Evolutionary conservation across 2,329 filamentous ascomycete genomes (phyloP).

Genomic region (Metarhizium anisopliae): DNA sequence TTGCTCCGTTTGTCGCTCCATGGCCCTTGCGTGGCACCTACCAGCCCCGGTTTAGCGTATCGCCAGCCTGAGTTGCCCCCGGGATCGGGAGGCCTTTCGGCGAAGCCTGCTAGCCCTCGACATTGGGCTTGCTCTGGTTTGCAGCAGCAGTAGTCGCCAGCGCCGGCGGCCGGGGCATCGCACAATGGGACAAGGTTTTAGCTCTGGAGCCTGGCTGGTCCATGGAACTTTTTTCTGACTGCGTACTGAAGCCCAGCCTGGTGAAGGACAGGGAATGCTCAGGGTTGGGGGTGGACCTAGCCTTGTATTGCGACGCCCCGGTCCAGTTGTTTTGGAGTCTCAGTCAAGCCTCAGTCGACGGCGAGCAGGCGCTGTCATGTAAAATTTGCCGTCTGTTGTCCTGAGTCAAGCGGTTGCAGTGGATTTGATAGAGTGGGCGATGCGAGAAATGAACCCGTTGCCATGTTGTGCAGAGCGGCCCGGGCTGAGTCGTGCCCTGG

Average conservation of each 20-base stretch:
- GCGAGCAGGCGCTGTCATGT: too few species aligned
- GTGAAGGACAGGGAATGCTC: background rate
- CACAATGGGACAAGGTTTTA: background rate
- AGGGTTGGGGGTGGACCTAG: background rate
- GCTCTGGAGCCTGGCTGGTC: background rate
- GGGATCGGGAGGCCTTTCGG: background rate
- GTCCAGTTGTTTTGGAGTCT: background rate
- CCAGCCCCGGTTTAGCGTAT: conserved; percentile 13
- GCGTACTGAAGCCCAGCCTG: background rate
- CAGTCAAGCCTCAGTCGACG: background rate
- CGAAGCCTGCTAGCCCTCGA: background rate
- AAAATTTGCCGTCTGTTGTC: too few species aligned
- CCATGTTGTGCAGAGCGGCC: background rate
- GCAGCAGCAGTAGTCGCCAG: background rate
- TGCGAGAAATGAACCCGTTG: background rate
- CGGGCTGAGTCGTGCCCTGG: background rate
- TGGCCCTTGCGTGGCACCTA: conserved; percentile 12
- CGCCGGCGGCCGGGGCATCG: background rate
- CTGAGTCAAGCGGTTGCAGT: too few species aligned
- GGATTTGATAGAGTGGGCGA: background rate
- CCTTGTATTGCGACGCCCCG: background rate
- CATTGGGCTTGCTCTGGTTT: background rate
- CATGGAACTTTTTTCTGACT: background rate
- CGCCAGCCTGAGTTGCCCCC: background rate
- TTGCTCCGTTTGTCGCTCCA: background rate